Percentiles rank a stretch among this genome's conserved stretches.
Evolutionary conservation across 2,329 filamentous ascomycete genomes (phyloP).

Genomic region (Thielaviopsis populi): DNA sequence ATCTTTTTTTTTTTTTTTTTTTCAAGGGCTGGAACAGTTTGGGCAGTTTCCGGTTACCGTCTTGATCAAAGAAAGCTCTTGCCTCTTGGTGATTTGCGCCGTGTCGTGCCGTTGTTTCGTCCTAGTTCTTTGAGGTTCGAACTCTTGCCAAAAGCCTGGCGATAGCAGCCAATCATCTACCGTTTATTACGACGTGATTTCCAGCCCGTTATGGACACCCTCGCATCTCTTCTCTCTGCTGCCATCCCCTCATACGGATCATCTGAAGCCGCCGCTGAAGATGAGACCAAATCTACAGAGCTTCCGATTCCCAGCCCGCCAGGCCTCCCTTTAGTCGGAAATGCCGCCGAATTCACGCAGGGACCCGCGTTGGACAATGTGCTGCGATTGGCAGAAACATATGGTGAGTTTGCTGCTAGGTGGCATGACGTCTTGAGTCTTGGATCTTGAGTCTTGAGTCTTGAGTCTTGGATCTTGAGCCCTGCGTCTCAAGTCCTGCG

Average conservation of each 20-base stretch:
- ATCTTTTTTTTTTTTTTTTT: background rate
- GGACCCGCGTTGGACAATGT: conserved; percentile 42
- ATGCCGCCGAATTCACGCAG: conserved; percentile 46
- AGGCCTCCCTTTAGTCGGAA: conserved; percentile 50
- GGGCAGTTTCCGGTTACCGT: no score
- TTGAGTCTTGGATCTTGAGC: background rate
- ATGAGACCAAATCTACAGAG: conserved; percentile 19
- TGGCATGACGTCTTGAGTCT: background rate
- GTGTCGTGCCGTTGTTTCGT: no score
- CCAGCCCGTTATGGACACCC: conserved; percentile 3
- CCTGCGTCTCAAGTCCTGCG: background rate
- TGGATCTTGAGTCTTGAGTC: background rate
- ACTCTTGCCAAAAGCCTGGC: background rate
- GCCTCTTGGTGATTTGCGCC: no score
- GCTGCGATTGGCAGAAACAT: conserved; percentile 43
- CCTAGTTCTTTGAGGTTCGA: no score
- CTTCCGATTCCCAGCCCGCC: conserved; percentile 47
- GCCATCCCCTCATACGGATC: background rate
- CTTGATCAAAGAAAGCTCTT: no score
- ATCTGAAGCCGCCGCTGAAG: background rate
- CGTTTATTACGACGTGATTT: background rate
- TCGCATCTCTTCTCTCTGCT: conserved; percentile 5
- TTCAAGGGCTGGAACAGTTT: background rate
- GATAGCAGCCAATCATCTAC: background rate
- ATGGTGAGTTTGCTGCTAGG: conserved; percentile 33